Evolutionary conservation across 2,329 filamentous ascomycete species (phyloP), one percentile per base, ranked within the genome.

Genomic region (Epichloe hybrida): DNA sequence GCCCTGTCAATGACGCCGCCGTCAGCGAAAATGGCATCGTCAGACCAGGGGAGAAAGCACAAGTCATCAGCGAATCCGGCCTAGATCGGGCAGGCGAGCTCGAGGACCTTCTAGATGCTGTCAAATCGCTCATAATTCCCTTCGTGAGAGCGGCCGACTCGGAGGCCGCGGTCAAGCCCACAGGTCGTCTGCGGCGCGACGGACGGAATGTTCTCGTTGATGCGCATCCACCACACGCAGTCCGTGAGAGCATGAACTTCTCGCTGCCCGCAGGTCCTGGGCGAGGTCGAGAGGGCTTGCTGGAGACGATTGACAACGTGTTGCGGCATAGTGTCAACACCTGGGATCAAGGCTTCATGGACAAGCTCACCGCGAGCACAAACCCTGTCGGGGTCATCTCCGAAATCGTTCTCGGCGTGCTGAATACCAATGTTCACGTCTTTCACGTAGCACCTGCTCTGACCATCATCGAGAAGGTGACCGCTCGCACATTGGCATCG

Each of bases 261-360:
- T 71, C 69, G 5, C 61, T 62, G 11, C 69, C 88, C 4, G 80
- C 83, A 0, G 68, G 65, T 4, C 64, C 72, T 39, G 81, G 78
- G 9, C 71, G 69, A 54, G 84, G 83, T 0, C 85, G 85, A 58
- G 78, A 86, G 42, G 91, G 90, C 0, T 70, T 96, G 23, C 70
- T 95, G 23, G 74, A 80, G 36, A 78, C 80, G 2, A 75, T 95
- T 44, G 72, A 81, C 56, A 77, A 81, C 54, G 74, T 96, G 21
- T 73, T 96, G 39, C 75, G 79, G 55, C 88, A 94, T 67, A 91
- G 85, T 61, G 91, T 97, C 61, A 97, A 97, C 69, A 96, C 90
- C n/a, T 96, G 90, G 87, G 86, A 95, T 62, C 90, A 95, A 66
- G 91, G 91, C 8, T 97, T 97, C 68, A 69, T 97, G 61, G 90